Conservation (phyloP, 345 rosid species). For the Arabidopsis arenosa region DNA sequence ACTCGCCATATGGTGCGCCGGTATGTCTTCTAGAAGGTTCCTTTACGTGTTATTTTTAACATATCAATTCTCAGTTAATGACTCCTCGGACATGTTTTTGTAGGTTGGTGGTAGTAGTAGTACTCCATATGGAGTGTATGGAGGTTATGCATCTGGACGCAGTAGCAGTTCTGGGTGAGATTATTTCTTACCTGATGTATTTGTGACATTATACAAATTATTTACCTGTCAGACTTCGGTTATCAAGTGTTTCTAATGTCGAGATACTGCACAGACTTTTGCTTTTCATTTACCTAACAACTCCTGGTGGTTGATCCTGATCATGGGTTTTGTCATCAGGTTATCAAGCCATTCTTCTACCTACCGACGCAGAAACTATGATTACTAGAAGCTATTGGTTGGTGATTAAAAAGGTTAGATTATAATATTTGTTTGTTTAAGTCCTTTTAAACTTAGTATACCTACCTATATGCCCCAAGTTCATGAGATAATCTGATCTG, state of each 20-base stretch:
- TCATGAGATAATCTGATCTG: slow-evolving; percentile 35
- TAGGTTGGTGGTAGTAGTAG: slow-evolving; percentile 76
- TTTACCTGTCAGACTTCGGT: slow-evolving; percentile 1
- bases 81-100: slow-evolving; percentile 35
- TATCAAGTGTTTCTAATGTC: neutral
- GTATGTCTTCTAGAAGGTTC: slow-evolving; percentile 37
- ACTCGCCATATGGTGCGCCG: slow-evolving; percentile 78
- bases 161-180: slow-evolving; percentile 82
- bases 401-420: slow-evolving; percentile 59
- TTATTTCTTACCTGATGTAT: slow-evolving; percentile 19
- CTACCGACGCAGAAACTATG: slow-evolving; percentile 85
- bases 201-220: neutral
- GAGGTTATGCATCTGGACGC: slow-evolving; percentile 84
- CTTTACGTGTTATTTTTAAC: neutral
- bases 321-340: slow-evolving; percentile 65
- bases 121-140: slow-evolving; percentile 79
- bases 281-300: slow-evolving; percentile 5
- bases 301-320: slow-evolving; percentile 43
- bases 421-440: slow-evolving; percentile 38
- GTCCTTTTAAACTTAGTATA: slow-evolving; percentile 49
- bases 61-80: slow-evolving; percentile 16
- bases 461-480: slow-evolving; percentile 60
- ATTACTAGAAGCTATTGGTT: slow-evolving; percentile 67
- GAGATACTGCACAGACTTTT: neutral
- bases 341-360: slow-evolving; percentile 79